Base-by-base conservation (phyloP, 495 filamentous ascomycete species). In the Hypoxylon cercidicola region DNA sequence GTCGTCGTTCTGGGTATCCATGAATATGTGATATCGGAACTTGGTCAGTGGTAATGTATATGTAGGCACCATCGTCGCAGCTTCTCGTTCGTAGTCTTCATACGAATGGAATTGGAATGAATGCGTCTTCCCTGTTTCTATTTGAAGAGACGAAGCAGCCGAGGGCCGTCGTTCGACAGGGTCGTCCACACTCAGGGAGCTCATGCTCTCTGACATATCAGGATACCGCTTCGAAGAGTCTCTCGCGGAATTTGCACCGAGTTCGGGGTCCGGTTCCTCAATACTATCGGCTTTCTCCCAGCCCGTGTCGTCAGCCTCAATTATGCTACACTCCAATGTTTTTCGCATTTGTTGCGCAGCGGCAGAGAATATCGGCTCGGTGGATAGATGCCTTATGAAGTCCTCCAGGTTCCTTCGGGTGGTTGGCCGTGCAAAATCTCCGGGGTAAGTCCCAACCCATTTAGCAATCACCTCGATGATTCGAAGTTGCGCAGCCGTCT, bases 361-460 rank as follows among this genome's bases (percentile, higher is more conserved):
- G 20, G 89, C 85, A 54, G 91, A 88, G 75, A 93, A 93, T 49
- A 92, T 87, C 41, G 89, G 85, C 56, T 88, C 89, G 15, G 81
- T 81, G 43, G 90, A 84, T 32, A 97, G 75, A 10, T 82, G 80
- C 15, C 78, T 71, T 8, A 97, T 86, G 68, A 99, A 94, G 16
- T 85, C 86, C 21, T 86, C 81, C 53, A 97, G 78, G 7, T 79
- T 83, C 62, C 83, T 84, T 54, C 87, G 87, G 9, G 93, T 95
- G 52, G 83, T 83, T n/a, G 89, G 86, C 66, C 90, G 85, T 0
- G 92, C 90, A 79, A 97, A 96, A 75, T 99, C 95, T 2, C 91
- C 94, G 0, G 95, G 93, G 76, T 98, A 97, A 25, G 86, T 84
- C n/a, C 88, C 86, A 1, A 93, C 85, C 95, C 95, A 99, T 68